phyloP scores from a whole-genome alignment of 768 basidiomycete species.

The Suillus subalutaceus region DNA sequence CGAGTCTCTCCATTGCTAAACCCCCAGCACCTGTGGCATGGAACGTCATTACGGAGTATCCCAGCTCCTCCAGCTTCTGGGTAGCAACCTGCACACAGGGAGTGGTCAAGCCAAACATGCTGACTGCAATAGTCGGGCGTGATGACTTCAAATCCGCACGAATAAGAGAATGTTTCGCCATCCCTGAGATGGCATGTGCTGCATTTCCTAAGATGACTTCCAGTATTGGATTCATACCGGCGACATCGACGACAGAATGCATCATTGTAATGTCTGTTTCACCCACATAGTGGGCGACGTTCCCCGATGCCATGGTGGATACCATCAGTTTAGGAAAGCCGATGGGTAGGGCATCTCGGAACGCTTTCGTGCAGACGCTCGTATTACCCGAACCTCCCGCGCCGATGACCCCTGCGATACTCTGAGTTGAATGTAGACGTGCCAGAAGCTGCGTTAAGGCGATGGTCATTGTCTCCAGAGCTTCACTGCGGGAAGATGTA shows the following conservation, averaged over 20 bases:
- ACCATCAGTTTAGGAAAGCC: slow-evolving; percentile 34
- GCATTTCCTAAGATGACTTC: slow-evolving; percentile 28
- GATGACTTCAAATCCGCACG: not conserved
- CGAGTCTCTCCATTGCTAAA: slow-evolving; percentile 32
- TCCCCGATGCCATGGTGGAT: slow-evolving; percentile 36
- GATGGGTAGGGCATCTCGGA: slow-evolving; percentile 25
- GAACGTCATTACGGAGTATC: slow-evolving; percentile 27
- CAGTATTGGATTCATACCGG: slow-evolving; percentile 31
- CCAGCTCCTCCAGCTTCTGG: slow-evolving; percentile 23
- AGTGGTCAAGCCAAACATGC: slow-evolving; percentile 34
- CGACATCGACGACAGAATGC: slow-evolving; percentile 33
- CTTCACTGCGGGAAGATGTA: slow-evolving; percentile 14
- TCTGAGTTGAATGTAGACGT: slow-evolving; percentile 14
- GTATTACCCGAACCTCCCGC: slow-evolving; percentile 32
- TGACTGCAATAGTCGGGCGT: slow-evolving; percentile 19
- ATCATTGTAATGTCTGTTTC: slow-evolving; percentile 36
- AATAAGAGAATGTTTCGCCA: slow-evolving; percentile 20
- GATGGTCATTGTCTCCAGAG: slow-evolving; percentile 22
- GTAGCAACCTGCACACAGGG: slow-evolving; percentile 25
- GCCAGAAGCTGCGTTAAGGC: slow-evolving; percentile 23
- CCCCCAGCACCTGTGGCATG: slow-evolving; percentile 35
- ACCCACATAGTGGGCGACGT: slow-evolving; percentile 29
- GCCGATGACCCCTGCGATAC: slow-evolving; percentile 24
- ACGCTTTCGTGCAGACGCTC: slow-evolving; percentile 25
- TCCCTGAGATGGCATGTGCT: slow-evolving; percentile 30